Conservation (phyloP, 257 asterid genomes). For the Solanum peruvianum region DNA sequence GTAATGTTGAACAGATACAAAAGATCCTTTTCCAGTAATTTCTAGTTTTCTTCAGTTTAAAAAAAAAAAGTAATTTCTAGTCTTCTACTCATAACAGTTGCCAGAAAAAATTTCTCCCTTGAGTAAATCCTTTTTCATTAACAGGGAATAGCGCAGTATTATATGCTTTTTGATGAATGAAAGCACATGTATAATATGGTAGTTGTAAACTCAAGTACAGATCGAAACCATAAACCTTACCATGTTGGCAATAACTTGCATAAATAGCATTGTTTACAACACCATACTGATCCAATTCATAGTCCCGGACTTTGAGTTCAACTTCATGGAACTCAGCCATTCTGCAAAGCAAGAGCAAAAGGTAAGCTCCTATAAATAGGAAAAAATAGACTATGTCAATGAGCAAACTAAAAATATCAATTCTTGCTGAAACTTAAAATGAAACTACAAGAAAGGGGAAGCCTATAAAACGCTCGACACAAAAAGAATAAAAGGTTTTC, state of each 20-base stretch:
- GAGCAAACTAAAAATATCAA: background rate
- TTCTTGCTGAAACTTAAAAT: background rate
- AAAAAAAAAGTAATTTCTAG: background rate
- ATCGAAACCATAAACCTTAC: conserved; percentile 30
- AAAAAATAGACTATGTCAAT: background rate
- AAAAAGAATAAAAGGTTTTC: background rate
- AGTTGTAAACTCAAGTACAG: background rate
- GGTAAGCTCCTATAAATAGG: background rate
- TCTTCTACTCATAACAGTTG: background rate
- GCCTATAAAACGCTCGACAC: background rate
- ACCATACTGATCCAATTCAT: conserved; percentile 88
- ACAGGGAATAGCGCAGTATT: background rate
- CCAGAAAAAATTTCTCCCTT: background rate
- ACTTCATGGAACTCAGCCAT: conserved; percentile 58
- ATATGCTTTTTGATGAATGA: background rate
- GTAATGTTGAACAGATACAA: background rate
- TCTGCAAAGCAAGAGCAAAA: conserved; percentile 23
- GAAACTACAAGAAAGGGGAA: background rate
- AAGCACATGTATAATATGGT: background rate
- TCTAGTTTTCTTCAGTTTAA: background rate
- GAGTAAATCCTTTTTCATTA: background rate
- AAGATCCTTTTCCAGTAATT: background rate
- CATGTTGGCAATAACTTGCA: conserved; percentile 89
- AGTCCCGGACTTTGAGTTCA: conserved; percentile 83
- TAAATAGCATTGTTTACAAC: conserved; percentile 85